These are phyloP conservation scores for Stemphylium lycopersici DNA, from an alignment of 2,329 filamentous ascomycete genomes.

Conservation along the genomic window DNA sequence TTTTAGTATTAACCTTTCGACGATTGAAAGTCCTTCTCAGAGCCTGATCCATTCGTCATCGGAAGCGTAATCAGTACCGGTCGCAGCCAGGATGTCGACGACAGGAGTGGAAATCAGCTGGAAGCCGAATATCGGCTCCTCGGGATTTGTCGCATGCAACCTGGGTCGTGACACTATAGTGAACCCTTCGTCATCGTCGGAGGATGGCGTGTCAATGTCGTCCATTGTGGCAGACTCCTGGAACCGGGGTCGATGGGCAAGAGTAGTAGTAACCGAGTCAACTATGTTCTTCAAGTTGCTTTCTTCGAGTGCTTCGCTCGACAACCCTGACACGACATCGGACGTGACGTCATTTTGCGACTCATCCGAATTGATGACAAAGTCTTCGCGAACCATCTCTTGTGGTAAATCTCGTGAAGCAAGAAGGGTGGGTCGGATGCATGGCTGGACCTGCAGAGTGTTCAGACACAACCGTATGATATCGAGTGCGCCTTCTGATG, in stretches of 20 bases:
- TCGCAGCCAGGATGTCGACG: constrained; percentile 12
- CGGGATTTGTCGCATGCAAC: not conserved
- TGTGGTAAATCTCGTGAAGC: constrained; percentile 16
- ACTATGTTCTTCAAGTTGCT: constrained; percentile 1
- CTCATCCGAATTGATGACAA: not conserved
- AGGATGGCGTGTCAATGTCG: constrained; percentile 9
- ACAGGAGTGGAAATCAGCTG: constrained; percentile 12
- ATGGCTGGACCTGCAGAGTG: constrained; percentile 8
- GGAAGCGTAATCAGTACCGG: constrained; percentile 14
- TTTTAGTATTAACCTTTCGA: not conserved
- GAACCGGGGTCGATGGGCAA: constrained; percentile 18
- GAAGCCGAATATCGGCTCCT: constrained; percentile 18
- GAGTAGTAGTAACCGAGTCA: constrained; percentile 8
- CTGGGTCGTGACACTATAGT: constrained; percentile 29
- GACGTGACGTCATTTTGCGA: not conserved
- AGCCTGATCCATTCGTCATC: constrained; percentile 22
- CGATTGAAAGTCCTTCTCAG: not conserved
- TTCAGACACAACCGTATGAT: constrained; percentile 22
- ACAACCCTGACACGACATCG: not conserved
- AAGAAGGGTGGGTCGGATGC: constrained; percentile 6
- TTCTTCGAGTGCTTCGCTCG: not conserved
- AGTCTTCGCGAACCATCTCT: constrained; percentile 11
- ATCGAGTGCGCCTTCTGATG: constrained; percentile 15
- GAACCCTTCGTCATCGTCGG: constrained; percentile 33
- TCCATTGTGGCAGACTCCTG: constrained; percentile 1